Evolutionary conservation across 768 basidiomycete genomes (phyloP).

Genomic region (Leccinum disarticulatum): DNA sequence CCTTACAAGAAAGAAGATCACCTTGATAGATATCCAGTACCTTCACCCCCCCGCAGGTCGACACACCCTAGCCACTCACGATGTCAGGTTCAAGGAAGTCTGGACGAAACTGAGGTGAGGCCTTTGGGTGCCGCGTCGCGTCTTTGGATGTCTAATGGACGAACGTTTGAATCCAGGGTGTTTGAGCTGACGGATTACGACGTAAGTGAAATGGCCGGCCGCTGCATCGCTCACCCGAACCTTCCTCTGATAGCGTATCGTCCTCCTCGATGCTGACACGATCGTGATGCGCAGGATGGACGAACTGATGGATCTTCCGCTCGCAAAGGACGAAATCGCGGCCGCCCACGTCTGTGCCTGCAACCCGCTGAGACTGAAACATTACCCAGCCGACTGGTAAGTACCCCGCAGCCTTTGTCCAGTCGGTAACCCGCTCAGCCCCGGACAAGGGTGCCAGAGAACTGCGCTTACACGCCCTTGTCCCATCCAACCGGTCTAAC

Average conservation of each 20-base stretch:
- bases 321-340: constrained; percentile 74
- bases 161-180: constrained; percentile 28
- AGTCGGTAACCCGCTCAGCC: constrained; percentile 1
- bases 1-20: constrained; percentile 54
- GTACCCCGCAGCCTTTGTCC: constrained; percentile 5
- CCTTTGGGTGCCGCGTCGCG: neutral
- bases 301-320: constrained; percentile 52
- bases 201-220: constrained; percentile 35
- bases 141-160: neutral
- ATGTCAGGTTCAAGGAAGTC: constrained; percentile 57
- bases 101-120: constrained; percentile 61
- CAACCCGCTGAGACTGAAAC: constrained; percentile 79
- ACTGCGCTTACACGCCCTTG: constrained; percentile 76
- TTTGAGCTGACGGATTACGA: constrained; percentile 72
- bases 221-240: neutral
- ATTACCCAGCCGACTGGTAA: constrained; percentile 90
- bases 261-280: constrained; percentile 90
- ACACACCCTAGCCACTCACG: constrained; percentile 34
- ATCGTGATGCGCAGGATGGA: constrained; percentile 82
- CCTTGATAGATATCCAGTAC: constrained; percentile 55
- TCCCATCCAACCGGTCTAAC: constrained; percentile 45
- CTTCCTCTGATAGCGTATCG: constrained; percentile 56
- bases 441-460: constrained; percentile 73
- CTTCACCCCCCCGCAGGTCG: constrained; percentile 51
- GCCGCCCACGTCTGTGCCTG: constrained; percentile 92